Evolutionary conservation across 495 filamentous ascomycete genomes (phyloP).

Genomic region (Lindgomyces ingoldianus): DNA sequence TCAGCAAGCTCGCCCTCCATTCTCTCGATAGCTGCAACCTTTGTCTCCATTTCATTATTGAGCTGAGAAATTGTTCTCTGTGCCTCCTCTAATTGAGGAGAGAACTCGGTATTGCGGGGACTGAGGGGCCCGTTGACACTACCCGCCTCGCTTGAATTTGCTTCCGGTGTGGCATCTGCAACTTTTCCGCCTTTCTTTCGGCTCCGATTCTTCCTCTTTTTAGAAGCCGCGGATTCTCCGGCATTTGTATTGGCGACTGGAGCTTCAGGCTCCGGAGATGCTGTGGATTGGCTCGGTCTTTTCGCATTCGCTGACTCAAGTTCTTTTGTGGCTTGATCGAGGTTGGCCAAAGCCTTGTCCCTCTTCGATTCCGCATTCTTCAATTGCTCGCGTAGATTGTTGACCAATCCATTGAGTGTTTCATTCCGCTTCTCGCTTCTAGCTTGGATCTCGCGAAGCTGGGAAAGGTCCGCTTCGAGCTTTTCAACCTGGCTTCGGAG

Average conservation of each 20-base stretch:
- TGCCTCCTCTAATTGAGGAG: constrained; percentile 45
- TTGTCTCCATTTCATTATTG: constrained; percentile 28
- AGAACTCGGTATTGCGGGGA: constrained; percentile 20
- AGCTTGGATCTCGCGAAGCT: constrained; percentile 46
- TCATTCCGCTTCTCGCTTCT: constrained; percentile 55
- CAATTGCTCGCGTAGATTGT: constrained; percentile 54
- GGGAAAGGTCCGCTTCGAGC: constrained; percentile 33
- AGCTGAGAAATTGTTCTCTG: constrained; percentile 52
- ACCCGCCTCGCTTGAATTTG: constrained; percentile 41
- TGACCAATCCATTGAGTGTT: constrained; percentile 56
- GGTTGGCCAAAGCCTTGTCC: constrained; percentile 31
- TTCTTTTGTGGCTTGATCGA: constrained; percentile 37
- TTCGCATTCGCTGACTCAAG: constrained; percentile 15
- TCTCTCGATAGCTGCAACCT: constrained; percentile 33
- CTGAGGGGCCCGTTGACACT: constrained; percentile 19
- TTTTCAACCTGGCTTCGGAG: constrained; percentile 30
- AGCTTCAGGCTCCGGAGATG: constrained; percentile 19
- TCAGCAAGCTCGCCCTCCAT: constrained; percentile 65
- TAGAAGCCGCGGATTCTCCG: constrained; percentile 42
- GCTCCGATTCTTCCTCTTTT: constrained; percentile 79
- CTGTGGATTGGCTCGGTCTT: constrained; percentile 3
- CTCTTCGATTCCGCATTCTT: constrained; percentile 49
- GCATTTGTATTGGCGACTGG: constrained; percentile 4
- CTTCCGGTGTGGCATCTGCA: constrained; percentile 42
- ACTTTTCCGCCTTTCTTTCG: constrained; percentile 79